Conservation (phyloP, 768 basidiomycete species). For the Mycena rebaudengoi region DNA sequence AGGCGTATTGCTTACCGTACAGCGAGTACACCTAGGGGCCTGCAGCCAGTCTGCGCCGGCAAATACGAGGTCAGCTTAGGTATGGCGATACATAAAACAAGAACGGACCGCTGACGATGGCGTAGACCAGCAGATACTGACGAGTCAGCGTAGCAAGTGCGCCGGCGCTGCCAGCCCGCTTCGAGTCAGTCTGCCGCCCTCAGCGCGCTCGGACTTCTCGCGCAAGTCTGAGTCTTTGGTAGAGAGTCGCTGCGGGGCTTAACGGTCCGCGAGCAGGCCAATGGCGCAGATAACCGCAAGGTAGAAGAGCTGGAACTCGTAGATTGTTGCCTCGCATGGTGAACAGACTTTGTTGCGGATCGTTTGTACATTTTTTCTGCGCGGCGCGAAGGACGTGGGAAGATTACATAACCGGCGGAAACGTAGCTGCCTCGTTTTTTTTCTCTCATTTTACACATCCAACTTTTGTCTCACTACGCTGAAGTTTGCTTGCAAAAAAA, state of each 20-base stretch:
- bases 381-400: no score
- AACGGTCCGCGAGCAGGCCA: conserved; percentile 42
- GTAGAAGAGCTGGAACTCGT: conserved; percentile 46
- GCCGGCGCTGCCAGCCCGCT: conserved; percentile 26
- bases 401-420: no score
- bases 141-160: conserved; percentile 45
- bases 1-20: conserved; percentile 74
- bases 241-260: conserved; percentile 23
- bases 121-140: conserved; percentile 74
- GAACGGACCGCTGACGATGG: conserved; percentile 70
- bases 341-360: no score
- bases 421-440: no score
- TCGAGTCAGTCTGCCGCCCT: conserved; percentile 39
- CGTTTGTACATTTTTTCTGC: no score
- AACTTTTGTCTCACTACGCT: no score
- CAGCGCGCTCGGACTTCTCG: conserved; percentile 37
- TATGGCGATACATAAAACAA: conserved; percentile 8
- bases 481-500: no score
- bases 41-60: conserved; percentile 82
- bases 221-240: conserved; percentile 35
- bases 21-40: conserved; percentile 81
- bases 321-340: conserved; percentile 30
- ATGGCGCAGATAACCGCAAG: conserved; percentile 41
- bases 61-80: conserved; percentile 10
- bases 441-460: no score